Evolutionary conservation across 2,329 filamentous ascomycete species (phyloP).

Genomic region (Pseudogymnoascus sp.): DNA sequence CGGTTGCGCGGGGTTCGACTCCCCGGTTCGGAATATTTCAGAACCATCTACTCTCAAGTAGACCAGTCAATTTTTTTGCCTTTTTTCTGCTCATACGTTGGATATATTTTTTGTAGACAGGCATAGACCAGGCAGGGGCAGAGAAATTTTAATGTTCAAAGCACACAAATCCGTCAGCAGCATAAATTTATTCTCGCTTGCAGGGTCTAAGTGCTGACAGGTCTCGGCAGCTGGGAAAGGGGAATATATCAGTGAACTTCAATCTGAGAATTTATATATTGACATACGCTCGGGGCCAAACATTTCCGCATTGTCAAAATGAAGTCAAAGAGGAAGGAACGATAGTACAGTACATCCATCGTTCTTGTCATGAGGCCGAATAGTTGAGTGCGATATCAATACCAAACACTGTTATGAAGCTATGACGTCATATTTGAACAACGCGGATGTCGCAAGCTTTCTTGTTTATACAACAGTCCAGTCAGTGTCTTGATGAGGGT

Average conservation of each 20-base stretch:
- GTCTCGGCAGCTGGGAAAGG: neutral
- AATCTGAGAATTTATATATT: neutral
- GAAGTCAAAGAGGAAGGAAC: neutral
- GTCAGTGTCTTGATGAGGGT: neutral
- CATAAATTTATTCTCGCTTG: neutral
- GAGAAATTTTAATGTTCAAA: neutral
- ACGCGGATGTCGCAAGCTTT: neutral
- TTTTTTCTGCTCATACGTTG: neutral
- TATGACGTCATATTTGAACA: neutral
- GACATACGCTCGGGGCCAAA: neutral
- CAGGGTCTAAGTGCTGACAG: neutral
- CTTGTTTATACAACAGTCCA: neutral
- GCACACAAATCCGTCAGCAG: neutral
- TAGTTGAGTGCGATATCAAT: neutral
- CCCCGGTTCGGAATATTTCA: slow-evolving; percentile 14
- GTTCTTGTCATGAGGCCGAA: neutral
- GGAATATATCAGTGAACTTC: neutral
- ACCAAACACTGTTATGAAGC: neutral
- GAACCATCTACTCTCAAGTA: slow-evolving; percentile 10
- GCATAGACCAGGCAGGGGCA: neutral
- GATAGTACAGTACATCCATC: neutral
- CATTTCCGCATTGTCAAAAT: neutral
- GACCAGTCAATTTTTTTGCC: slow-evolving; percentile 9
- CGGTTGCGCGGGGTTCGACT: no score
- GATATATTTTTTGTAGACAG: neutral